A percentile compares a stretch with the other conserved stretches of the same genome.
Evolutionary conservation across 352 stramenopile species (phyloP).

Genomic region (Phytopythium litorale): DNA sequence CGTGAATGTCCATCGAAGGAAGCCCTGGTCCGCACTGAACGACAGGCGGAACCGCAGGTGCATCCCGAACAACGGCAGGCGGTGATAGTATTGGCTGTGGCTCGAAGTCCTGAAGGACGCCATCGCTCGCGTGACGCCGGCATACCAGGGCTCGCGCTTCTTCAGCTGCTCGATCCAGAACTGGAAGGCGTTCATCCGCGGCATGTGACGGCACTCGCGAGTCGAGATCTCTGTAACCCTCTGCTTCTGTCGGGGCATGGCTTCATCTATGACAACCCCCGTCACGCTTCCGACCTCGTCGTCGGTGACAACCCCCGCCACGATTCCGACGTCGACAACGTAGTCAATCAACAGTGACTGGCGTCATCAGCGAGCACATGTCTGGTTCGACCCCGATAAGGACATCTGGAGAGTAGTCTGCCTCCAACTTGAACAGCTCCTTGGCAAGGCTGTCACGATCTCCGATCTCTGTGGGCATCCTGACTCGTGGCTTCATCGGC

Average conservation of each 20-base stretch:
- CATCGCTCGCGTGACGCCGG: not conserved
- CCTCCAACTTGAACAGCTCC: constrained; percentile 7
- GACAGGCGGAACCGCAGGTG: constrained; percentile 1
- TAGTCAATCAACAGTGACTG: constrained; percentile 2
- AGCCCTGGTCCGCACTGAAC: not conserved
- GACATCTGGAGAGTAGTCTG: constrained; percentile 5
- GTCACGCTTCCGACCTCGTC: not conserved
- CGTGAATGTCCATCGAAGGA: not conserved
- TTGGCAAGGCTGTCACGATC: constrained; percentile 3
- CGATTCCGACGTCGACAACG: not conserved
- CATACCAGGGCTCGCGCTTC: not conserved
- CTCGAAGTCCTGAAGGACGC: not conserved
- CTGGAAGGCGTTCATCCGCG: not conserved
- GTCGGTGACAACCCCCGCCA: not conserved
- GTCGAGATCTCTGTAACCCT: not conserved
- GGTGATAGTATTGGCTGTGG: not conserved
- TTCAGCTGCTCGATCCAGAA: not conserved
- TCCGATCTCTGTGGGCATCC: constrained; percentile 3
- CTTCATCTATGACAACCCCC: not conserved
- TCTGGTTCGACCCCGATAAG: constrained; percentile 10
- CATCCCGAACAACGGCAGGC: not conserved
- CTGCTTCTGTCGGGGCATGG: not conserved
- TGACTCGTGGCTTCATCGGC: not conserved
- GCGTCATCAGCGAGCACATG: constrained; percentile 12
- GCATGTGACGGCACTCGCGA: not conserved